Percentiles rank a stretch among this genome's conserved stretches.
Conservation (phyloP, 106 monocot species). For the Dendrobium chrysotoxum region DNA sequence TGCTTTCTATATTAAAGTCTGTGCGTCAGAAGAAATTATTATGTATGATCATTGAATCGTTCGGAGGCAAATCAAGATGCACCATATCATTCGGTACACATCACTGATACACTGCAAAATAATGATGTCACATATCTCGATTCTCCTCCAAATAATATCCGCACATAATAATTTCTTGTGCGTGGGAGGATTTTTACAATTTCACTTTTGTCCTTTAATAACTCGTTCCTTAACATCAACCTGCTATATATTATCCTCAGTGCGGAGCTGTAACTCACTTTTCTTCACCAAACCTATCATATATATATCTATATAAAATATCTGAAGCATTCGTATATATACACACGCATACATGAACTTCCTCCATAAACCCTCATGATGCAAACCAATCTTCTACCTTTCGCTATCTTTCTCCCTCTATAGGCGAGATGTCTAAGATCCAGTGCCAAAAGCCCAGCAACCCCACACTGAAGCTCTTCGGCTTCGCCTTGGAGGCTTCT, state of each 20-base stretch:
- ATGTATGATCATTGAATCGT: too few relatives aligned
- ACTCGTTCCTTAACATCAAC: too few relatives aligned
- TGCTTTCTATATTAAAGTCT: too few relatives aligned
- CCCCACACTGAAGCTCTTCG: constrained; percentile 38
- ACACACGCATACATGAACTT: background rate
- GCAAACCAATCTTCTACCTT: background rate
- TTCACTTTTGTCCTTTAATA: too few relatives aligned
- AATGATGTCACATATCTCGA: too few relatives aligned
- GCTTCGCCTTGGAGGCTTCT: constrained; percentile 16
- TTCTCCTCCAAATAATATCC: too few relatives aligned
- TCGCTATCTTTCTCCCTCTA: background rate
- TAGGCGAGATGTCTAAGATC: background rate
- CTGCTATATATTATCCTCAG: background rate
- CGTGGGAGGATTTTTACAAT: too few relatives aligned
- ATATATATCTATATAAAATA: background rate
- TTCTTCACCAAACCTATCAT: constrained; percentile 1
- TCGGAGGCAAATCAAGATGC: too few relatives aligned
- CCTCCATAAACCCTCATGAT: background rate
- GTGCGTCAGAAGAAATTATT: too few relatives aligned
- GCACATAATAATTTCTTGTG: too few relatives aligned
- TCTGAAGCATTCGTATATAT: background rate
- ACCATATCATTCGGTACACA: too few relatives aligned
- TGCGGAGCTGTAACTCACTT: background rate
- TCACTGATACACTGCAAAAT: too few relatives aligned
- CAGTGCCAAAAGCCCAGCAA: background rate